Evolutionary conservation across 352 stramenopile genomes (phyloP), one percentile per base, ranked within the genome.

Genomic region (Plasmopara halstedii): DNA sequence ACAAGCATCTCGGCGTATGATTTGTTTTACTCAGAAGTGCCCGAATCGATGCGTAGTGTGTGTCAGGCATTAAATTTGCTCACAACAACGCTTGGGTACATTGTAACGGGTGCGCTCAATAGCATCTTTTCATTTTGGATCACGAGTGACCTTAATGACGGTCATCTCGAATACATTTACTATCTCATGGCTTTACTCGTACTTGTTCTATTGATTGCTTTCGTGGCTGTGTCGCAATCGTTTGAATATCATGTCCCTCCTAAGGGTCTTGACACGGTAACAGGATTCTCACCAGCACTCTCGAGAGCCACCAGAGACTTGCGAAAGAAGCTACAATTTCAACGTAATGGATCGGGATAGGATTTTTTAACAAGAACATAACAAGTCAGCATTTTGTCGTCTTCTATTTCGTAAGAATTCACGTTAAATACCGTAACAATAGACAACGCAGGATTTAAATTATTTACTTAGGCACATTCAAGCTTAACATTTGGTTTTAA

Each of bases 1-100:
- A 88, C 82, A 18, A 93, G 78, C 50, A 96, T 95, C 40, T 89
- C 85, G 4, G 68, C 83, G 7, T 93, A 92, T 64, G 83, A 92
- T 53, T 56, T 97, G n/a, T 97, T 96, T 56, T 96, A 96, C 58
- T 91, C 83, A 14, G 84, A 97, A 58, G 86, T 94, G 3, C 88
- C 88, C 8, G 73, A 85, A 59, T 87, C 73, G 20, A 96, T 96
- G 87, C 76, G 87, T 37, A 95, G 85, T 46, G 83, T 96, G 5
- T 93, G 83, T 45, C 84, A 95, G 38, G 83, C 87, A 8, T 70
- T 95, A 7, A 96, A 96, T 49, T 37, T 97, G 33, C 61, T 96
- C 15, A 96, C 85, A 1, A 96, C 81, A 0, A 94, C 88, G 37
- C 67, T 97, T 18, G 86, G 86, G 2, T 92, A 79, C 50, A 89